phyloP scores from a whole-genome alignment of 352 stramenopile species.

The Pythium volutum region DNA sequence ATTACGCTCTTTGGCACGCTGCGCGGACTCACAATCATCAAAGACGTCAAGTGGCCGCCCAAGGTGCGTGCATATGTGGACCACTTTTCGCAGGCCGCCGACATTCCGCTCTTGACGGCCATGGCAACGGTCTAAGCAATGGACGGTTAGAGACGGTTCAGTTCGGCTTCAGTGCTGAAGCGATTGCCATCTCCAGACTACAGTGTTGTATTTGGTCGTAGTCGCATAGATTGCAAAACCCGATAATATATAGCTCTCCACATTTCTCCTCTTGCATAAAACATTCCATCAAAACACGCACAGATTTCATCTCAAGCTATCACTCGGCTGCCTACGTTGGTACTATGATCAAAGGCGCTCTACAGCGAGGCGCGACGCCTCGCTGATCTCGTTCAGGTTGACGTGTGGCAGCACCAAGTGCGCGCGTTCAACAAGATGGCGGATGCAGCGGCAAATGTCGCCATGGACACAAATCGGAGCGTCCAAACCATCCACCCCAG shows the following conservation, averaged over 20 bases:
- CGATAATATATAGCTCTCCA: no score
- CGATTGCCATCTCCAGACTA: no score
- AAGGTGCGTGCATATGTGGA: slow-evolving; percentile 52
- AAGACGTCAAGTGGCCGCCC: slow-evolving; percentile 43
- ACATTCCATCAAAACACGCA: no score
- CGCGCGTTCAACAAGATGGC: slow-evolving; percentile 23
- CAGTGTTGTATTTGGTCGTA: no score
- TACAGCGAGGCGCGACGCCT: background rate
- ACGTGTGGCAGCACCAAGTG: slow-evolving; percentile 7
- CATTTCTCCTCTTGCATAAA: no score
- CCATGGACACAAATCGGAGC: background rate
- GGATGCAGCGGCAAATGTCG: slow-evolving; percentile 9
- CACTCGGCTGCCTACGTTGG: no score
- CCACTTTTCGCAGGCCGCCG: slow-evolving; percentile 37
- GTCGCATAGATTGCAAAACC: no score
- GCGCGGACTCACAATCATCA: slow-evolving; percentile 50
- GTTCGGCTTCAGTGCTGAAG: no score
- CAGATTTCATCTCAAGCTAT: no score
- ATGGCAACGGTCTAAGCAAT: slow-evolving; percentile 42
- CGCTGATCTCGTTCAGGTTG: background rate
- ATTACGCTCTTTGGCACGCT: slow-evolving; percentile 48
- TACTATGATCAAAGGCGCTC: no score
- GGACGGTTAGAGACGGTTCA: no score
- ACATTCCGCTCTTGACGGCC: slow-evolving; percentile 43
- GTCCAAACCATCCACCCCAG: background rate